Evolutionary conservation across 371 early-diverging fungal species (phyloP).

Genomic region (Mortierella sp.): DNA sequence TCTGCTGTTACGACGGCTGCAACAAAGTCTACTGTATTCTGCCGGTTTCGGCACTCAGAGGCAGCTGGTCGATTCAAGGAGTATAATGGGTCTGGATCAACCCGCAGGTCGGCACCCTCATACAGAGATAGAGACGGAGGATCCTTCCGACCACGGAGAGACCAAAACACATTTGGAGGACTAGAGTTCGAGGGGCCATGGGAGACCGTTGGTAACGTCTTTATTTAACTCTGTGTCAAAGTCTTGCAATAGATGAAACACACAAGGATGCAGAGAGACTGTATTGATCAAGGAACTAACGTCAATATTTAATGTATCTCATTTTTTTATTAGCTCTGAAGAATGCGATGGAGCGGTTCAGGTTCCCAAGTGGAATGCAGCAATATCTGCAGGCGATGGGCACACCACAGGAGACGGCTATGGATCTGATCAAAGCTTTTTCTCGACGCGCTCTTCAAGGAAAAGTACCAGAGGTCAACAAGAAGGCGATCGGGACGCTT

Average conservation of each 20-base stretch:
- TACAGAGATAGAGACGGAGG: background rate
- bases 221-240: background rate
- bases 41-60: conserved; percentile 28
- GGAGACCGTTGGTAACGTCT: conserved; percentile 35
- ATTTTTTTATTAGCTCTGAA: conserved; percentile 26
- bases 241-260: background rate
- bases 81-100: background rate
- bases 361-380: conserved; percentile 21
- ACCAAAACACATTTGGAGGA: conserved; percentile 34
- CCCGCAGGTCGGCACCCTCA: background rate
- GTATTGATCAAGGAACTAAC: background rate
- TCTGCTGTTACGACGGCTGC: background rate
- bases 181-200: conserved; percentile 35
- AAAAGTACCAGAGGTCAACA: conserved; percentile 31
- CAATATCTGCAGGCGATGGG: conserved; percentile 39
- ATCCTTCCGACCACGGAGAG: background rate
- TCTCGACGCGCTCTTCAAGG: conserved; percentile 18
- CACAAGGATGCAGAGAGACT: background rate
- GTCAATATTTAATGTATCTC: background rate
- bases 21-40: conserved; percentile 1
- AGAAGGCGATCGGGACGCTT: conserved; percentile 27
- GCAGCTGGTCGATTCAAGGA: background rate
- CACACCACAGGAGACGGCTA: conserved; percentile 23
- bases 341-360: conserved; percentile 36
- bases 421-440: conserved; percentile 24